Evolutionary conservation across 2,329 filamentous ascomycete species (phyloP), one percentile per base, ranked within the genome.

Genomic region (Xylariales sp.): DNA sequence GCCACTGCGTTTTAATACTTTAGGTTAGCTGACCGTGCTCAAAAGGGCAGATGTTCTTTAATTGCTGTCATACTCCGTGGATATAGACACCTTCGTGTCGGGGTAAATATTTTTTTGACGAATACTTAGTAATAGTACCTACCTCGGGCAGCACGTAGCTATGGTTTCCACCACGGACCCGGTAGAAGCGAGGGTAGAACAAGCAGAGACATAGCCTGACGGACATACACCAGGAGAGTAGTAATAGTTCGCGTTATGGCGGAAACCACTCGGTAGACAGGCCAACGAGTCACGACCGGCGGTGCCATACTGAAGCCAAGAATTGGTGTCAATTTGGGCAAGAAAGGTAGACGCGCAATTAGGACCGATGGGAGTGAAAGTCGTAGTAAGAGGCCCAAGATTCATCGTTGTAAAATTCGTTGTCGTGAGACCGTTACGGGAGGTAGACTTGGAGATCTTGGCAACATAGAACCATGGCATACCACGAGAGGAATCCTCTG

Each of bases 211-310:
- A 54, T 68, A 68, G 1, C 62, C 62, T 3, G 45, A 64, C 1
- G 62, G 62, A 53, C 65, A 68, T 8, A 68, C 41, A 5, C 65
- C 65, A 7, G 62, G 65, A 7, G 61, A 64, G 18, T 68, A 68
- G 16, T 46, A 68, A 49, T 68, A 64, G 3, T 41, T 14, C 16
- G 61, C 65, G 23, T 41, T 48, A 43, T 62, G 56, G 23, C 6
- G 12, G 46, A 64, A 68, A 58, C 23, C 48, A n/a, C 41, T 43
- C 3, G 65, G 65, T 28, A 62, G 43, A 41, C 65, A 68, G 52
- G 65, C 54, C 28, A 43, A 58, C 8, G 65, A 64, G 12, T 50
- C 62, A n/a, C 41, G 43, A 23, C 36, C 65, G n/a, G 61, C 65
- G 1, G 62, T 56, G 8, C 65, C 65, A 36, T 64, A 68, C 46